Percentiles rank a stretch among this genome's conserved stretches.
These are phyloP conservation scores for Albifimbria verrucaria DNA, from an alignment of 2,329 filamentous ascomycete genomes.

Conservation along the genomic window DNA sequence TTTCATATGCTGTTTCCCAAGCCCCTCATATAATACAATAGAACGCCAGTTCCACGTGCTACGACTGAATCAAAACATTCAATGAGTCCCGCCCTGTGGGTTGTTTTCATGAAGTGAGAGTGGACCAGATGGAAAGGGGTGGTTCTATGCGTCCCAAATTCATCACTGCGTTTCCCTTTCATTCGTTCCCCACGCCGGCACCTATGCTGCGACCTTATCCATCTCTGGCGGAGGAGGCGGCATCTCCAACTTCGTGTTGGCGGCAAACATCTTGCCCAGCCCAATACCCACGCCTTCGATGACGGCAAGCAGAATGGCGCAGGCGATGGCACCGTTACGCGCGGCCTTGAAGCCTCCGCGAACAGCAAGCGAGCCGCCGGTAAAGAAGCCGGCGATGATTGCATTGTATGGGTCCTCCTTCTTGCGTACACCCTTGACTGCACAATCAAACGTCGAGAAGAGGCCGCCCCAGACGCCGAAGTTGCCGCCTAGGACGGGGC, in stretches of 20 bases:
- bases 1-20: conserved; percentile 7
- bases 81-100: background rate
- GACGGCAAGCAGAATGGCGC: conserved; percentile 87
- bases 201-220: conserved; percentile 24
- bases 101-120: background rate
- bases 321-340: conserved; percentile 93
- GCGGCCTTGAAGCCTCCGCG: conserved; percentile 90
- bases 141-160: background rate
- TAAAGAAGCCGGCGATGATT: conserved; percentile 97
- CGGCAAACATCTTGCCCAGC: conserved; percentile 91
- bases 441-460: conserved; percentile 95
- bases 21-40: conserved; percentile 26
- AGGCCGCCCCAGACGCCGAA: conserved; percentile 97
- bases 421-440: conserved; percentile 87
- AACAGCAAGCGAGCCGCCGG: conserved; percentile 85
- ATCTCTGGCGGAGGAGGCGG: conserved; percentile 28
- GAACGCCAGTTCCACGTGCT: conserved; percentile 24
- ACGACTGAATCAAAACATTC: background rate
- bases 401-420: conserved; percentile 99
- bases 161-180: too few relatives aligned
- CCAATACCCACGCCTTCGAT: conserved; percentile 98
- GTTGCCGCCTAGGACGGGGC: conserved; percentile 93
- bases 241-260: conserved; percentile 77
- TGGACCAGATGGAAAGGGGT: background rate
- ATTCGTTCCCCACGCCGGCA: too few relatives aligned